These are phyloP conservation scores for Pythium aristosporum DNA, from an alignment of 352 stramenopile species.

Conservation along the genomic window DNA sequence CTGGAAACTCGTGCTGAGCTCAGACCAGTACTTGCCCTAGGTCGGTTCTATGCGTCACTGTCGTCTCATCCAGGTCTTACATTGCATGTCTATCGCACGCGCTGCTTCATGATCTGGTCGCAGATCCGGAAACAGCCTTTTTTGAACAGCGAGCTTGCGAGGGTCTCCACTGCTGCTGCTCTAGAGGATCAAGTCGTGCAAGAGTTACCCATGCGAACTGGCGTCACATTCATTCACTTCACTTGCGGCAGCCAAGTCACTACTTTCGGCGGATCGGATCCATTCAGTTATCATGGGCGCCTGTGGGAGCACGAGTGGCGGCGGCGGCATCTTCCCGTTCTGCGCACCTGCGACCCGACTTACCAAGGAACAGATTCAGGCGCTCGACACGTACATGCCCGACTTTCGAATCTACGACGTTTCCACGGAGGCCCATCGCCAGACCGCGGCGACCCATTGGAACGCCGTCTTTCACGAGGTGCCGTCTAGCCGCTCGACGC, in stretches of 20 bases:
- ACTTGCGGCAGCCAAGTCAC: neutral
- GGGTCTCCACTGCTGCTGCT: neutral
- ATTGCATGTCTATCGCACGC: neutral
- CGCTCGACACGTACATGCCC: conserved; percentile 36
- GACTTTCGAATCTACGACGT: conserved; percentile 43
- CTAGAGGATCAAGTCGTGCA: too few relatives aligned
- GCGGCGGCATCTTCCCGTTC: conserved; percentile 1
- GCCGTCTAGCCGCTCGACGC: conserved; percentile 4
- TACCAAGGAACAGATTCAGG: conserved; percentile 28
- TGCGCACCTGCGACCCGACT: conserved; percentile 8
- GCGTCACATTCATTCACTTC: neutral
- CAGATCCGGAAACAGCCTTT: neutral
- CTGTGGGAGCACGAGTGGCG: conserved; percentile 3
- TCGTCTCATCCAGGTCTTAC: neutral
- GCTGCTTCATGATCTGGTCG: neutral
- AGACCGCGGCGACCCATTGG: conserved; percentile 39
- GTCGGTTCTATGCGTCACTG: neutral
- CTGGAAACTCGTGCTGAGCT: too few relatives aligned
- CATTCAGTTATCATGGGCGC: neutral
- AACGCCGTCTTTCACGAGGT: conserved; percentile 32
- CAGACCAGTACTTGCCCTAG: too few relatives aligned
- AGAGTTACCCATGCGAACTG: too few relatives aligned
- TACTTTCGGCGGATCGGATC: too few relatives aligned
- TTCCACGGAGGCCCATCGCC: conserved; percentile 35
- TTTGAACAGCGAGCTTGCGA: neutral